Conservation (phyloP, 768 basidiomycete genomes). For the Piloderma croceum region DNA sequence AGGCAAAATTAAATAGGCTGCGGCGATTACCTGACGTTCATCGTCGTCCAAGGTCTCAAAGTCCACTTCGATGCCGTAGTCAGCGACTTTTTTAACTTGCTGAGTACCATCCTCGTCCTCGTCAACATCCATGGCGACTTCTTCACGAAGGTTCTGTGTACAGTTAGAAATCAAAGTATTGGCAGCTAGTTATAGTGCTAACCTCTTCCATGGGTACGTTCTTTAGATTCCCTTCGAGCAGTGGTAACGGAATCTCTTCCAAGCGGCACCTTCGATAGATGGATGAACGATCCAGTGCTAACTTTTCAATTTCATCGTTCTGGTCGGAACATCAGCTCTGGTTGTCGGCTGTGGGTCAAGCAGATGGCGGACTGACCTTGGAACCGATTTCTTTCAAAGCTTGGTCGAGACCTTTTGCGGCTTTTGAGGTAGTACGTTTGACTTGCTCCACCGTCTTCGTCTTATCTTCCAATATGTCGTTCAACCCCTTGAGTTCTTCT, state of each 20-base stretch:
- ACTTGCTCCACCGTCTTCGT: constrained; percentile 69
- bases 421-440: constrained; percentile 64
- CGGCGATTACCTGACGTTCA: constrained; percentile 51
- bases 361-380: constrained; percentile 44
- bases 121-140: constrained; percentile 89
- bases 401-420: constrained; percentile 75
- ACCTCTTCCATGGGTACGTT: constrained; percentile 97
- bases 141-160: constrained; percentile 68
- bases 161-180: not conserved
- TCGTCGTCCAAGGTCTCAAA: constrained; percentile 72
- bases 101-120: constrained; percentile 82
- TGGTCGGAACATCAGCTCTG: constrained; percentile 18
- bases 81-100: constrained; percentile 60
- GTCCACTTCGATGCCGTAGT: constrained; percentile 88
- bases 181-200: constrained; percentile 12
- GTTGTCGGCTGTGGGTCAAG: constrained; percentile 12
- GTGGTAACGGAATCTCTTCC: constrained; percentile 84
- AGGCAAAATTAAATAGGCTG: not conserved
- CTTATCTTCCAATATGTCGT: constrained; percentile 66
- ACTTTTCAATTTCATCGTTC: constrained; percentile 90
- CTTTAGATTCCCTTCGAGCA: constrained; percentile 68
- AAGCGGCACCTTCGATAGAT: constrained; percentile 90
- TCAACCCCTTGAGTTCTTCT: constrained; percentile 54
- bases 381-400: constrained; percentile 85
- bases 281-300: constrained; percentile 76